phyloP scores from a whole-genome alignment of 2,329 filamentous ascomycete genomes.

The Dothistroma septosporum region DNA sequence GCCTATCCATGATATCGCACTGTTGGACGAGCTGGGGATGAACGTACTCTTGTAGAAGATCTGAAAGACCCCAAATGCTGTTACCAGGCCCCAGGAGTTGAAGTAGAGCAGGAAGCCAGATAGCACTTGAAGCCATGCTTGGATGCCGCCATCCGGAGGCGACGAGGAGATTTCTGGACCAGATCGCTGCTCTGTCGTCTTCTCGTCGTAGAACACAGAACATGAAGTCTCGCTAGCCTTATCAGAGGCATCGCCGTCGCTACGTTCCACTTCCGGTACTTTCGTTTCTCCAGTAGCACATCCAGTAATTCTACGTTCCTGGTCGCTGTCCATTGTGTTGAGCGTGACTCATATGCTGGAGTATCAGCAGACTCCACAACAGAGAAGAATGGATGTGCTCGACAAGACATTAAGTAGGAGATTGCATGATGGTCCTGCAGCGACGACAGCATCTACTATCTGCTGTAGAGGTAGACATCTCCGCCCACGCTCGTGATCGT shows the following conservation, averaged over 20 bases:
- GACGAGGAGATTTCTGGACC: neutral
- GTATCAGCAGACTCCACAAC: too few relatives aligned
- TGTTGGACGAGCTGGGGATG: slow-evolving; percentile 1
- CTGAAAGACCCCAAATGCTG: slow-evolving; percentile 41
- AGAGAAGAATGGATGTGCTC: too few relatives aligned
- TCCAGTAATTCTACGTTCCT: neutral
- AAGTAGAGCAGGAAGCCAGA: slow-evolving; percentile 45
- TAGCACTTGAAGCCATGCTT: slow-evolving; percentile 45
- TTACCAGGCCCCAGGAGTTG: slow-evolving; percentile 36
- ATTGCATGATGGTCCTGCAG: too few relatives aligned
- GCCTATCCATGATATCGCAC: slow-evolving; percentile 48
- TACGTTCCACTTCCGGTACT: neutral
- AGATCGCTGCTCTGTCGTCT: neutral
- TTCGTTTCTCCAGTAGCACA: neutral
- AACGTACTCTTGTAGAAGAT: slow-evolving; percentile 41
- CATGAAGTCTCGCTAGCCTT: neutral
- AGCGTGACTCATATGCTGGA: neutral
- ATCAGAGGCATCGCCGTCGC: neutral
- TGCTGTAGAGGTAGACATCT: neutral
- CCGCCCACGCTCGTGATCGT: neutral
- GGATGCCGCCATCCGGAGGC: slow-evolving; percentile 40
- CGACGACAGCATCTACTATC: too few relatives aligned
- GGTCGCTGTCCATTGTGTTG: neutral
- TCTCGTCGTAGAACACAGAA: neutral
- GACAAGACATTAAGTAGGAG: too few relatives aligned